phyloP scores from a whole-genome alignment of 2,329 filamentous ascomycete genomes.

The Alternaria gansuensis region DNA sequence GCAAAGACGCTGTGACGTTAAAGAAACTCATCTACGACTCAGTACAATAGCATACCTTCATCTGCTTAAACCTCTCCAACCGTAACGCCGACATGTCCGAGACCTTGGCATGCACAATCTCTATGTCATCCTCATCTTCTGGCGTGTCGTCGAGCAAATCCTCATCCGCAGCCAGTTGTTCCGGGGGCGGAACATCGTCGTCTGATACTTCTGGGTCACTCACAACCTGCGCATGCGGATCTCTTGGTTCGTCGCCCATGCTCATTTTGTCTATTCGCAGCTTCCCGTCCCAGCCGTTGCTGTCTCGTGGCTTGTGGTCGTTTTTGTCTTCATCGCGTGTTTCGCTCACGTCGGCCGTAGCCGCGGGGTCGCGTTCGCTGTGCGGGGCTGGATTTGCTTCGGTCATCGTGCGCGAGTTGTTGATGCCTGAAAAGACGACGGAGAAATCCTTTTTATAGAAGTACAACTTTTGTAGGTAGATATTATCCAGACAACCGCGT shows the following conservation, averaged over 20 bases:
- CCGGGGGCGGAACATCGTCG: conserved; percentile 57
- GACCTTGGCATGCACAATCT: conserved; percentile 87
- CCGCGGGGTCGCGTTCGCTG: conserved; percentile 40
- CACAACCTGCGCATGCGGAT: conserved; percentile 69
- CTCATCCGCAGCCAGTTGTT: conserved; percentile 50
- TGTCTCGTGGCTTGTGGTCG: conserved; percentile 48
- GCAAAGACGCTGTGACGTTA: conserved; percentile 70
- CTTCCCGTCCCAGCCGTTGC: conserved; percentile 82
- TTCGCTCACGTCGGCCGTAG: conserved; percentile 25
- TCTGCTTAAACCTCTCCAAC: conserved; percentile 83
- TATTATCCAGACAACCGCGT: conserved; percentile 2
- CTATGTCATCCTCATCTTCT: conserved; percentile 69
- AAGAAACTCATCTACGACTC: conserved; percentile 5
- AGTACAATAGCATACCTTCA: conserved; percentile 60
- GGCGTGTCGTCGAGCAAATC: conserved; percentile 69
- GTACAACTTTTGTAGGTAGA: background rate
- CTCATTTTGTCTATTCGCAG: conserved; percentile 76
- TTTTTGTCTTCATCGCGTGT: conserved; percentile 35
- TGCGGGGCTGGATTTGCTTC: conserved; percentile 42
- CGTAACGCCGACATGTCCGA: conserved; percentile 77
- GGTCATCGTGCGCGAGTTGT: conserved; percentile 30
- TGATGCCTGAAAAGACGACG: background rate
- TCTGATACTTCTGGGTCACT: conserved; percentile 88
- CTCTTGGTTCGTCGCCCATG: conserved; percentile 35
- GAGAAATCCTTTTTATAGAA: background rate